Evolutionary conservation across 1,284 basidiomycete species (phyloP).

Genomic region (Irpex sp.): DNA sequence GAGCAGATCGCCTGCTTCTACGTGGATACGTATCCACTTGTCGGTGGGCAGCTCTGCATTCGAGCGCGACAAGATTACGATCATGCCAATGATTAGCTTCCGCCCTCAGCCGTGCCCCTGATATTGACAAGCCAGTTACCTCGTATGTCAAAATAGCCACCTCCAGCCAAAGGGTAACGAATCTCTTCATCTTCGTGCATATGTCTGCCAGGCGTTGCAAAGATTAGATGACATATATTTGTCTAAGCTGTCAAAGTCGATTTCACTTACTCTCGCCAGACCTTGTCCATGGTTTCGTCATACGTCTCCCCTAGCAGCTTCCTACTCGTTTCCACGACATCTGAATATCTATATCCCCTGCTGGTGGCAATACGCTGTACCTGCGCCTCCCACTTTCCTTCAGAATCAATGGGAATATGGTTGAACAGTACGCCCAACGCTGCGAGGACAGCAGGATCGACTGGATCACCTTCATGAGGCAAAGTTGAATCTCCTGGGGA

Average conservation of each 20-base stretch:
- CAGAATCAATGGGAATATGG: constrained; percentile 53
- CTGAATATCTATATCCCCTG: constrained; percentile 75
- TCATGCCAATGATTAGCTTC: background rate
- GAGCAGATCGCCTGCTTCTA: constrained; percentile 70
- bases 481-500: constrained; percentile 74
- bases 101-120: background rate
- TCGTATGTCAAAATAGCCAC: constrained; percentile 83
- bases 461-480: constrained; percentile 54
- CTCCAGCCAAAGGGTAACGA: constrained; percentile 77
- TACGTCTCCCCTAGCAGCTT: constrained; percentile 75
- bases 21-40: constrained; percentile 70
- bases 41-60: constrained; percentile 49
- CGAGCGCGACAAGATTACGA: background rate
- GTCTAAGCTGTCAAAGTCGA: background rate
- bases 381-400: constrained; percentile 42
- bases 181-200: constrained; percentile 93
- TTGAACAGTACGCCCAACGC: constrained; percentile 61
- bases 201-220: constrained; percentile 47
- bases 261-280: constrained; percentile 72
- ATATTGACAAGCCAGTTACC: constrained; percentile 38
- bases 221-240: background rate
- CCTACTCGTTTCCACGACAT: constrained; percentile 72
- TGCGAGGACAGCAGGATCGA: constrained; percentile 44
- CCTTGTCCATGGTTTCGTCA: constrained; percentile 74
- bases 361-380: constrained; percentile 61